Base-by-base conservation (phyloP, 257 asterid species). In the Salvia rosmarinus region DNA sequence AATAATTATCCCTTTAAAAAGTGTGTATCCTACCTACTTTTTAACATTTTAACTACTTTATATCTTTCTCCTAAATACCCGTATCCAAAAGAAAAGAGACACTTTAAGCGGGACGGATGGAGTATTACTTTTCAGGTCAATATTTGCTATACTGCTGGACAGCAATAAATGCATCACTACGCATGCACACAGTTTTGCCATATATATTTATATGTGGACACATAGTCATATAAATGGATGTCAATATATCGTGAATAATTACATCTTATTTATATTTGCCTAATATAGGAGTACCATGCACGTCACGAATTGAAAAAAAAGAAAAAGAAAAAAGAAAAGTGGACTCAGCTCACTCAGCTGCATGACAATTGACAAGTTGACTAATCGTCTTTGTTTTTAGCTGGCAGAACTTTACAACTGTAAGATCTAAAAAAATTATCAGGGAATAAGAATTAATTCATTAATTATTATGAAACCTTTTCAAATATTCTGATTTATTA, bases 321-420 rank as follows among this genome's bases (percentile, higher is more conserved):
- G 1, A 51, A 10, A 20, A 52, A 52, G 3, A 0, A 2, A 49
- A 2, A 49, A n/a, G 0, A 47, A n/a, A 51, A 4, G 2, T 52
- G 34, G 60, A 5, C 37, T 32, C 0, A 3, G 6, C 6, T 9
- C 46, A 0, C 16, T 46, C 25, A 52, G 58, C 44, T 77, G 58
- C 57, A 47, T 32, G 59, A 28, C 66, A 65, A 34, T 50, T 35
- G 66, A 51, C 78, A 65, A 34, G 67, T 17, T 39, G 44, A 32
- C 67, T 58, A 60, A 50, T 16, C 8, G 9, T 9, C 50, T 25
- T 71, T 61, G n/a, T 46, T 49, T 9, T 47, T 12, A 47, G 37
- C 25, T 14, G 2, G 65, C 34, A 4, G 17, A 43, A 14, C 67
- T 66, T 78, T 78, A 78, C 78, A 72, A 52, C 68, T 67, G 67